Evolutionary conservation across 2,329 filamentous ascomycete species (phyloP).

Genomic region (Ilyonectria robusta): DNA sequence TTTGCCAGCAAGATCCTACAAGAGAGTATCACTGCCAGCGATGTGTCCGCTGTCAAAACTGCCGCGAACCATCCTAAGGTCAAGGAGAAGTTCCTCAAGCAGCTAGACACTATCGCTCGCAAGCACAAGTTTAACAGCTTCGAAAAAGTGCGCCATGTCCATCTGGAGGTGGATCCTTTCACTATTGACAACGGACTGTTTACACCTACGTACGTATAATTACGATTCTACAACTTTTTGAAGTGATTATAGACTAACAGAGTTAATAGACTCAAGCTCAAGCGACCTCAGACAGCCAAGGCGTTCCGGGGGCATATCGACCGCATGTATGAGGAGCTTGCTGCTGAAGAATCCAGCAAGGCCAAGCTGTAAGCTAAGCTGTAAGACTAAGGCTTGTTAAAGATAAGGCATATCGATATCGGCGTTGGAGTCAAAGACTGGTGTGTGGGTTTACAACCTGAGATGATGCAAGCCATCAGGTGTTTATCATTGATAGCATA

Average conservation of each 20-base stretch:
- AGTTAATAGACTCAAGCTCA: slow-evolving; percentile 68
- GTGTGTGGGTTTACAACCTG: neutral
- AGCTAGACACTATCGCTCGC: slow-evolving; percentile 83
- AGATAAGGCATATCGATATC: slow-evolving; percentile 5
- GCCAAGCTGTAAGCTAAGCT: slow-evolving; percentile 43
- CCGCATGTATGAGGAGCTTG: slow-evolving; percentile 69
- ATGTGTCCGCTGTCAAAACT: slow-evolving; percentile 76
- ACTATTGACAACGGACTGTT: slow-evolving; percentile 92
- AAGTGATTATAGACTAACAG: slow-evolving; percentile 27
- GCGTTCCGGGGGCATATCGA: slow-evolving; percentile 68
- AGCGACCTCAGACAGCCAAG: slow-evolving; percentile 69
- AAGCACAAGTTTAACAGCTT: slow-evolving; percentile 93
- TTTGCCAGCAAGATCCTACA: slow-evolving; percentile 85
- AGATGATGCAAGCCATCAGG: neutral
- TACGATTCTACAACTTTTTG: neutral
- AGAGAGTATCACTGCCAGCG: slow-evolving; percentile 73
- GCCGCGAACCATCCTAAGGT: slow-evolving; percentile 80
- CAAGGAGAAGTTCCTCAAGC: slow-evolving; percentile 80
- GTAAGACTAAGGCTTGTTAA: neutral
- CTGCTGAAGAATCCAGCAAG: slow-evolving; percentile 34
- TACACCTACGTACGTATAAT: slow-evolving; percentile 82
- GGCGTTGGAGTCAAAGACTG: slow-evolving; percentile 7
- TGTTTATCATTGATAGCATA: neutral
- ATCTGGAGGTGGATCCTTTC: slow-evolving; percentile 89
- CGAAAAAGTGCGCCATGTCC: slow-evolving; percentile 82